These are phyloP conservation scores for Tuber calosporum DNA, from an alignment of 495 filamentous ascomycete species.

Conservation along the genomic window DNA sequence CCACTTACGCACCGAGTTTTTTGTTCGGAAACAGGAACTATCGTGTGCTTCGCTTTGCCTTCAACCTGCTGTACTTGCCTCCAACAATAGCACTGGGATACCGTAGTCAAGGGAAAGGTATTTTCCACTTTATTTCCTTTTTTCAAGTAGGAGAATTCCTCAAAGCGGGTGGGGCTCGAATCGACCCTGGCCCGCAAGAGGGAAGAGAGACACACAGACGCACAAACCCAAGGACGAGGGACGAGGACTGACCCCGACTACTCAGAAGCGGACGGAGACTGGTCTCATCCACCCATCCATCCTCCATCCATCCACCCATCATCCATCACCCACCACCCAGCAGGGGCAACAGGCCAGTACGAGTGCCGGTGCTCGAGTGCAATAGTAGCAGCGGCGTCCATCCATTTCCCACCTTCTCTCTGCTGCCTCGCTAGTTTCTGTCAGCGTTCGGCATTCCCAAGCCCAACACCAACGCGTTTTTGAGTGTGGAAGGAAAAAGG, in stretches of 20 bases:
- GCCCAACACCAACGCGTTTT: slow-evolving; percentile 2
- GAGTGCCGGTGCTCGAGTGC: too few species aligned
- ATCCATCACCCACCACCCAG: neutral
- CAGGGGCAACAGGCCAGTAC: neutral
- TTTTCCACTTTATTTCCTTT: slow-evolving; percentile 5
- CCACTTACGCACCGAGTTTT: neutral
- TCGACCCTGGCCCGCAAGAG: neutral
- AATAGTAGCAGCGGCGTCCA: neutral
- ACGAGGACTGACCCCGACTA: neutral
- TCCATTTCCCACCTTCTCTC: neutral
- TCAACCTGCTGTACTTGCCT: neutral
- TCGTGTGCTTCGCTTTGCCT: neutral
- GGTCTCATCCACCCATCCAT: slow-evolving; percentile 3
- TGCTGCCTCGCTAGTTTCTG: slow-evolving; percentile 4
- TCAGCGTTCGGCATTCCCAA: slow-evolving; percentile 3
- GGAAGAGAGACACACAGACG: neutral
- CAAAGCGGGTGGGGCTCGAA: neutral
- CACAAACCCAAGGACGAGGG: neutral
- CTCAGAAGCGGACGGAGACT: neutral
- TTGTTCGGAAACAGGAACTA: neutral
- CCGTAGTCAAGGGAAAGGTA: neutral
- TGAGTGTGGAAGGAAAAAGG: neutral
- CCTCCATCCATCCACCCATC: neutral
- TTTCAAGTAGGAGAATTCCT: neutral
- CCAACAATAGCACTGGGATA: neutral